phyloP scores from a whole-genome alignment of 352 stramenopile genomes.

The Pythium chondricola region DNA sequence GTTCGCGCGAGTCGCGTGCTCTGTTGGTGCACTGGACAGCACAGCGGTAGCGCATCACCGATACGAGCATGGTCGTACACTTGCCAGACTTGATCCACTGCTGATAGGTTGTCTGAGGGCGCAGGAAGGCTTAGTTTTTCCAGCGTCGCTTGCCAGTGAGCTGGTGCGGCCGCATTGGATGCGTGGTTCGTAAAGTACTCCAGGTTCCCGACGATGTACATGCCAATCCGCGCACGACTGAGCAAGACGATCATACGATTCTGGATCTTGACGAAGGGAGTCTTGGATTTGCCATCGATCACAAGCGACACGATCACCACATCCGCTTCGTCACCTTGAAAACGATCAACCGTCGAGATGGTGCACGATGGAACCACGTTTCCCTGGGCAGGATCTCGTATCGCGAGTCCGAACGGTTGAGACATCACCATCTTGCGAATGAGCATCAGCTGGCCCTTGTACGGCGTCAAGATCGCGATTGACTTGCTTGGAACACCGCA shows the following conservation, averaged over 20 bases:
- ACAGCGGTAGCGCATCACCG: constrained; percentile 60
- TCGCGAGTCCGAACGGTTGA: constrained; percentile 15
- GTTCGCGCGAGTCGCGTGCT: constrained; percentile 16
- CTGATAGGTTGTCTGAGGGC: constrained; percentile 29
- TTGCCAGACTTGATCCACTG: constrained; percentile 18
- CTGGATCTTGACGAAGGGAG: constrained; percentile 81
- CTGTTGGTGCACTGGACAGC: constrained; percentile 61
- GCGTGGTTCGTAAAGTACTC: constrained; percentile 57
- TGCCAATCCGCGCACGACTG: constrained; percentile 76
- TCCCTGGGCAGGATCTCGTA: constrained; percentile 18
- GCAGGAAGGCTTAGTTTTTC: constrained; percentile 35
- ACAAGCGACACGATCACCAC: constrained; percentile 85
- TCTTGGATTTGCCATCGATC: constrained; percentile 85
- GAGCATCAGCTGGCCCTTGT: constrained; percentile 85
- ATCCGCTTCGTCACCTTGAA: constrained; percentile 87
- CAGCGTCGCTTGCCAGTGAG: constrained; percentile 77
- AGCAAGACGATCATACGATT: constrained; percentile 89
- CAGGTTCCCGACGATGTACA: constrained; percentile 81
- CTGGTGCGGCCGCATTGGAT: constrained; percentile 20
- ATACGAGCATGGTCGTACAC: constrained; percentile 41
- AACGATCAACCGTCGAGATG: constrained; percentile 85
- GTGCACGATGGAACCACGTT: constrained; percentile 36
- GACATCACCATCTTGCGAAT: constrained; percentile 75
- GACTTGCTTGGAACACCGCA: constrained; percentile 64
- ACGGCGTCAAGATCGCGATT: constrained; percentile 86